Percentiles rank a stretch among this genome's conserved stretches.
phyloP scores from a whole-genome alignment of 225 moss, liverwort and hornwort species.

The Sphagnum contortum region DNA sequence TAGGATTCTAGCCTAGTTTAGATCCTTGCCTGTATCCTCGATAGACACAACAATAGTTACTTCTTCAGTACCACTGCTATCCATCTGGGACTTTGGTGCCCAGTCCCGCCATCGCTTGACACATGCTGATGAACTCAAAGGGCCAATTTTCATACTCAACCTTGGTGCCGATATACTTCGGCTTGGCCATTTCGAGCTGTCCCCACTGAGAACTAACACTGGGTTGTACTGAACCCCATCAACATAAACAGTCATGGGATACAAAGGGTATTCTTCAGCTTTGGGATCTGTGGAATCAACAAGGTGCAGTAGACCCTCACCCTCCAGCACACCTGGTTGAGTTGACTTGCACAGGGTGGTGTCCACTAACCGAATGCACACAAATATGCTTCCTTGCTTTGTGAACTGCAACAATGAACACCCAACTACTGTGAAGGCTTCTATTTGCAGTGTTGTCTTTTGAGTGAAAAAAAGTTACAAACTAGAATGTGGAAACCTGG shows the following conservation, averaged over 20 bases:
- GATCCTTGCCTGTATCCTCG: constrained; percentile 34
- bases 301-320: no score
- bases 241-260: no score
- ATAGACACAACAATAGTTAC: constrained; percentile 35
- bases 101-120: constrained; percentile 31
- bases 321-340: constrained; percentile 1
- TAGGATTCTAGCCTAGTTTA: background rate
- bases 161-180: constrained; percentile 15
- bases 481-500: no score
- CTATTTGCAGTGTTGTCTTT: no score
- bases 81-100: constrained; percentile 8
- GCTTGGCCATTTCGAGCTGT: background rate
- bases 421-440: no score
- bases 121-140: constrained; percentile 11
- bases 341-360: constrained; percentile 12
- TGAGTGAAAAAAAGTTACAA: no score
- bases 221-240: no score
- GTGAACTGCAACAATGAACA: constrained; percentile 50
- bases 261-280: no score
- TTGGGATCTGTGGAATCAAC: no score
- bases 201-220: no score
- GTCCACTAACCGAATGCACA: constrained; percentile 55
- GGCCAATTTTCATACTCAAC: constrained; percentile 38
- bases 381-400: constrained; percentile 69
- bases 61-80: background rate